Evolutionary conservation across 2,329 filamentous ascomycete genomes (phyloP).

Genomic region (Cercospora citrullina): DNA sequence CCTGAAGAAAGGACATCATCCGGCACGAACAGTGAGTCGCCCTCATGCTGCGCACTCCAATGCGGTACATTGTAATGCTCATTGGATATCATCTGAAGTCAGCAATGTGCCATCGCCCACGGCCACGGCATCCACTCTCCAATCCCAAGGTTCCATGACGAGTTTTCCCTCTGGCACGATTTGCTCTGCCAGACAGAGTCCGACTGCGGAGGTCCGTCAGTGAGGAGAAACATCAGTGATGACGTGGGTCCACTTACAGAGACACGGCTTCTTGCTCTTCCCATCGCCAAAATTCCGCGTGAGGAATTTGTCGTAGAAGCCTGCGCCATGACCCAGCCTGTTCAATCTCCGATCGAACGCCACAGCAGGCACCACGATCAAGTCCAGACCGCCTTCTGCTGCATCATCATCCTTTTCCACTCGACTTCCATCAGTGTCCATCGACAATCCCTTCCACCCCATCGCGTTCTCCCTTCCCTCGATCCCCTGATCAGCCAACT

Average conservation of each 20-base stretch:
- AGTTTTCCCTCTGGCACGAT: constrained; percentile 68
- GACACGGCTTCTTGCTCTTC: constrained; percentile 54
- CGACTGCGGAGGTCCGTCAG: constrained; percentile 54
- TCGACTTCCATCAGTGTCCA: constrained; percentile 38
- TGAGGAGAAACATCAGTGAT: not conserved
- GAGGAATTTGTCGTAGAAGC: constrained; percentile 95
- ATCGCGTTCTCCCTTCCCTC: constrained; percentile 70
- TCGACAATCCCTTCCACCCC: constrained; percentile 57
- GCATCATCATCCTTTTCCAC: constrained; percentile 20
- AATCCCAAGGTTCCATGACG: constrained; percentile 75
- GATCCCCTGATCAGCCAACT: constrained; percentile 67
- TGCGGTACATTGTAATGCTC: constrained; percentile 51
- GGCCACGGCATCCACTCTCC: constrained; percentile 67
- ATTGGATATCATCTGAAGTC: constrained; percentile 64
- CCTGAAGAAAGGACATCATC: not conserved
- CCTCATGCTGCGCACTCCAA: constrained; percentile 15
- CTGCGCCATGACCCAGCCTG: constrained; percentile 88
- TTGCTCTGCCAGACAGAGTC: constrained; percentile 83
- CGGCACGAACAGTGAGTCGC: constrained; percentile 15
- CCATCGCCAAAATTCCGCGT: constrained; percentile 61
- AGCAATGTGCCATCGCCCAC: constrained; percentile 36
- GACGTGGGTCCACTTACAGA: constrained; percentile 50
- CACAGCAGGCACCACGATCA: constrained; percentile 89
- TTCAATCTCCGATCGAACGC: constrained; percentile 78
- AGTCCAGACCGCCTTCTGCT: constrained; percentile 61